Evolutionary conservation across 2,329 filamentous ascomycete species (phyloP).

Genomic region (Aureobasidium pullulans): DNA sequence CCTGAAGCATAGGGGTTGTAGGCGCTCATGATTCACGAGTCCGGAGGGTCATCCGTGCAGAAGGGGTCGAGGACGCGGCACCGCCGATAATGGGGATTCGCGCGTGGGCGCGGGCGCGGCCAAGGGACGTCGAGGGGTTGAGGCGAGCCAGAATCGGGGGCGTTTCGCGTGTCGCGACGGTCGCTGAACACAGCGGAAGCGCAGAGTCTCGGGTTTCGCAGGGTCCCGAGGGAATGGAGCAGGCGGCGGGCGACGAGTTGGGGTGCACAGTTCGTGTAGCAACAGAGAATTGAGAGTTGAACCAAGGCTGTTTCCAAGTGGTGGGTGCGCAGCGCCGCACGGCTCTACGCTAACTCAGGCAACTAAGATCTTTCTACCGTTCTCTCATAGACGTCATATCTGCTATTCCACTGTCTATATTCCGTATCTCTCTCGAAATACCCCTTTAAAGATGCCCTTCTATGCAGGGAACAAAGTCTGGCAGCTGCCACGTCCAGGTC

Average conservation of each 20-base stretch:
- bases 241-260: background rate
- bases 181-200: background rate
- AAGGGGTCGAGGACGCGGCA: constrained; percentile 6
- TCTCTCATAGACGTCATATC: background rate
- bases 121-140: background rate
- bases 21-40: constrained; percentile 29
- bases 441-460: background rate
- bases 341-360: background rate
- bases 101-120: background rate
- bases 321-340: background rate
- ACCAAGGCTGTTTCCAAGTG: background rate
- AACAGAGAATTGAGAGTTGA: constrained; percentile 1
- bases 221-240: background rate
- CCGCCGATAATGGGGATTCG: background rate
- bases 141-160: background rate
- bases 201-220: background rate
- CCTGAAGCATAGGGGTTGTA: constrained; percentile 26
- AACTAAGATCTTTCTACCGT: background rate
- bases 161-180: background rate
- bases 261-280: background rate
- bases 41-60: constrained; percentile 6
- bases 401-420: too few species aligned
- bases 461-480: background rate
- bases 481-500: background rate
- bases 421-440: too few species aligned